A percentile compares a stretch with the other conserved stretches of the same genome.
These are phyloP conservation scores for Sordariomycetes sp. DNA, from an alignment of 2,329 filamentous ascomycete species.

Conservation along the genomic window DNA sequence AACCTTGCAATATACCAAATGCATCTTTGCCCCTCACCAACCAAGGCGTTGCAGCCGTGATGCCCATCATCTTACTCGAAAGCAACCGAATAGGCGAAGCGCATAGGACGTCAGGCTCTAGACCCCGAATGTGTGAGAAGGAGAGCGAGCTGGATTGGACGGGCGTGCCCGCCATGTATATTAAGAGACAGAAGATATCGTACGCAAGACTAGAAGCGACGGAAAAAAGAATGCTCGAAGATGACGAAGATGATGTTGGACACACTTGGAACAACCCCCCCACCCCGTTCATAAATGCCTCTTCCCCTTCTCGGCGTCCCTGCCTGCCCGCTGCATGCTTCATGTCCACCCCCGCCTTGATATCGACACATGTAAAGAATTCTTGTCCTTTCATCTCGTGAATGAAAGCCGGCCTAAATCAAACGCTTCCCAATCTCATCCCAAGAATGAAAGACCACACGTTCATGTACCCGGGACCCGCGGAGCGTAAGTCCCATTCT, in stretches of 20 bases:
- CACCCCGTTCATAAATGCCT: neutral
- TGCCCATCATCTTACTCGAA: no score
- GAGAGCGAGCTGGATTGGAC: no score
- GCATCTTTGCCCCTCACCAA: no score
- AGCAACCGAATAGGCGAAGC: no score
- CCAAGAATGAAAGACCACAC: neutral
- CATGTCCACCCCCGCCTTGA: neutral
- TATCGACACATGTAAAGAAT: no score
- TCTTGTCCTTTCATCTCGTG: neutral
- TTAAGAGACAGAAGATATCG: slow-evolving; percentile 3
- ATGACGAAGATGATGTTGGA: neutral
- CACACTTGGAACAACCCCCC: neutral
- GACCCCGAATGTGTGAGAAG: no score
- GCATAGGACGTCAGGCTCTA: no score
- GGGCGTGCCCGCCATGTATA: neutral
- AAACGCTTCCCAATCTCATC: neutral
- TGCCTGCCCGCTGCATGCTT: neutral
- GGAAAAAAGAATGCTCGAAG: neutral
- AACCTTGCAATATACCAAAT: neutral
- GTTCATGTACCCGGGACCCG: no score
- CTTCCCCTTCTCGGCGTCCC: neutral
- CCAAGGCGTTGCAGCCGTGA: no score
- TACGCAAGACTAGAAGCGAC: neutral
- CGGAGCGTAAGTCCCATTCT: neutral
- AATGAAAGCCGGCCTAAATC: neutral